Percentiles rank a stretch among this genome's conserved stretches.
These are phyloP conservation scores for Geotrichum reessii DNA, from an alignment of 1,139 yeast genomes.

Conservation along the genomic window DNA sequence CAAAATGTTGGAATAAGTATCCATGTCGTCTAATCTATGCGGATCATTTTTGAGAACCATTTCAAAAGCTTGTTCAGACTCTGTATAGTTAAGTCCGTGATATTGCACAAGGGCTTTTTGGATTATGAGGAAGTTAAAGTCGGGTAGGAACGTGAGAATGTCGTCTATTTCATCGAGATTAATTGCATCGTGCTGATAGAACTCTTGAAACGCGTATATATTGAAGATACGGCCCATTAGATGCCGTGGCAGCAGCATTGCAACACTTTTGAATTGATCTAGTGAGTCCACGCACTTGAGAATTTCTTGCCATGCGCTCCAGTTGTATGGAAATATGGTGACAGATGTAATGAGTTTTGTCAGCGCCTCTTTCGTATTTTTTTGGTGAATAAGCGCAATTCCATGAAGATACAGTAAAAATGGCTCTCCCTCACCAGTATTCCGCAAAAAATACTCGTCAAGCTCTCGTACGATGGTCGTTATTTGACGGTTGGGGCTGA, in stretches of 20 bases:
- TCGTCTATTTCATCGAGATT: conserved; percentile 37
- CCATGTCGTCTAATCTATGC: conserved; percentile 80
- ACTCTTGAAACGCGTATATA: conserved; percentile 69
- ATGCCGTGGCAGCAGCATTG: conserved; percentile 28
- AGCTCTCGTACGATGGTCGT: conserved; percentile 34
- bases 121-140: conserved; percentile 65
- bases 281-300: conserved; percentile 56
- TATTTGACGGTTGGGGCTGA: conserved; percentile 34
- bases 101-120: conserved; percentile 78
- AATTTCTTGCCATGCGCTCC: conserved; percentile 92
- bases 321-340: conserved; percentile 68
- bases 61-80: conserved; percentile 77
- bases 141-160: conserved; percentile 55
- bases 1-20: conserved; percentile 83
- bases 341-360: conserved; percentile 54
- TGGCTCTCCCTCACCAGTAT: conserved; percentile 40
- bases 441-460: conserved; percentile 21
- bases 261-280: conserved; percentile 39
- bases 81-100: conserved; percentile 72
- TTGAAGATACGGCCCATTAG: conserved; percentile 56
- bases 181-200: conserved; percentile 59
- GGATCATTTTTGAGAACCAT: conserved; percentile 73
- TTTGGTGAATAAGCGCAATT: conserved; percentile 56
- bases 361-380: conserved; percentile 56
- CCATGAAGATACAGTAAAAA: conserved; percentile 63